Percentiles rank a stretch among this genome's conserved stretches.
Evolutionary conservation across 805 yeast species (phyloP).

Genomic region (Wickerhamiella sorbophila): DNA sequence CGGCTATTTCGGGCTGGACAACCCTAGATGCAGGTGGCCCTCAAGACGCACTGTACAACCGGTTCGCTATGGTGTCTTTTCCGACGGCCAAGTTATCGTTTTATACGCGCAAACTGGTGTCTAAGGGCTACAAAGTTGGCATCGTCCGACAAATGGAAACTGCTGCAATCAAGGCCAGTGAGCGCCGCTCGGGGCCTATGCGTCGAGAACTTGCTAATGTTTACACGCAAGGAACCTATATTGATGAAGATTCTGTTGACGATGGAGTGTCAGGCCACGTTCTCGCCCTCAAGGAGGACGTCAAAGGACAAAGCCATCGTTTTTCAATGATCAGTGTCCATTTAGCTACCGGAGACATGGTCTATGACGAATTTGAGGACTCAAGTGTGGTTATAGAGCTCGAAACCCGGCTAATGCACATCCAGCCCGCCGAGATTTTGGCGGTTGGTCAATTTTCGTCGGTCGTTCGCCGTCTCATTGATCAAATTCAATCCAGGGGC

Average conservation of each 20-base stretch:
- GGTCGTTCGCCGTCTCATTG: constrained; percentile 10
- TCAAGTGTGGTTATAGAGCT: constrained; percentile 41
- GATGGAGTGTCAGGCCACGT: constrained; percentile 17
- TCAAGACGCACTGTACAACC: constrained; percentile 36
- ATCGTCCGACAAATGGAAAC: constrained; percentile 77
- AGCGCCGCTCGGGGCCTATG: constrained; percentile 45
- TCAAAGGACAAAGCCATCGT: constrained; percentile 1
- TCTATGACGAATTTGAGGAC: constrained; percentile 60
- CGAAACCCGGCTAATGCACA: constrained; percentile 58
- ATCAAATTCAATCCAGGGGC: constrained; percentile 2
- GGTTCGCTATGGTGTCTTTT: constrained; percentile 72
- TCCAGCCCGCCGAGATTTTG: constrained; percentile 66
- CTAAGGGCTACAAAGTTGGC: constrained; percentile 67
- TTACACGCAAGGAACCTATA: constrained; percentile 72
- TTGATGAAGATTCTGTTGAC: constrained; percentile 32
- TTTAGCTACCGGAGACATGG: constrained; percentile 60
- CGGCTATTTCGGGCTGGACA: constrained; percentile 54
- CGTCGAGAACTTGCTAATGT: constrained; percentile 53
- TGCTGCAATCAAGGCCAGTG: constrained; percentile 48
- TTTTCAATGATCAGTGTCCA: constrained; percentile 48
- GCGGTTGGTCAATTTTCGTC: constrained; percentile 30
- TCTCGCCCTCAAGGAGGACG: constrained; percentile 10
- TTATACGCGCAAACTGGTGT: constrained; percentile 60
- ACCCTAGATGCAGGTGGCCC: constrained; percentile 37
- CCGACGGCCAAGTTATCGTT: constrained; percentile 65